These are phyloP conservation scores for Oleoguttula mirabilis DNA, from an alignment of 495 filamentous ascomycete genomes.

Conservation along the genomic window DNA sequence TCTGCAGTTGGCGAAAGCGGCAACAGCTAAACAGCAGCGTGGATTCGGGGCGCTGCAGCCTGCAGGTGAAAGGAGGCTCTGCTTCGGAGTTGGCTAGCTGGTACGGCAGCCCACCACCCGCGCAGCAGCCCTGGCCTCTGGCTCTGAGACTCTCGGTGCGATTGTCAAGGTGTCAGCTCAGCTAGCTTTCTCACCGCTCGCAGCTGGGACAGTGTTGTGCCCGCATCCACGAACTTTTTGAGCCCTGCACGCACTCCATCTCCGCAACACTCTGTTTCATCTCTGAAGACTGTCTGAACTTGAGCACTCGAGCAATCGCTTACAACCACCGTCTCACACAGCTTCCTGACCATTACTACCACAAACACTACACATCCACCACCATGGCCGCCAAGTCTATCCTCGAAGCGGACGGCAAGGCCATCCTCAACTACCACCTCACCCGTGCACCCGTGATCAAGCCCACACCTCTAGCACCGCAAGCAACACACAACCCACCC, in stretches of 20 bases:
- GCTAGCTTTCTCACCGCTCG: slow-evolving; percentile 9
- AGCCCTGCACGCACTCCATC: background rate
- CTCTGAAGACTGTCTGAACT: background rate
- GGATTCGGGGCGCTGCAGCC: too few species aligned
- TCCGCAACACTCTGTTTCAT: background rate
- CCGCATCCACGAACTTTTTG: background rate
- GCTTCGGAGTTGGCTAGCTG: too few species aligned
- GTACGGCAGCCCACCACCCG: too few species aligned
- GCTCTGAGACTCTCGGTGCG: too few species aligned
- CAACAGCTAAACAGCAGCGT: too few species aligned
- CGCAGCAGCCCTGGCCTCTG: too few species aligned
- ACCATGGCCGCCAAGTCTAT: slow-evolving; percentile 97
- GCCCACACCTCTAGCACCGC: slow-evolving; percentile 79
- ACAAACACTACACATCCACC: slow-evolving; percentile 22
- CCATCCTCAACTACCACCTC: slow-evolving; percentile 99
- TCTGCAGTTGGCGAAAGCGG: too few species aligned
- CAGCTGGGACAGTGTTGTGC: too few species aligned
- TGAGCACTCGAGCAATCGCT: slow-evolving; percentile 2
- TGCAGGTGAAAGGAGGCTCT: too few species aligned
- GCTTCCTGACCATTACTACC: background rate
- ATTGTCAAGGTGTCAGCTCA: too few species aligned
- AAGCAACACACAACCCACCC: slow-evolving; percentile 81
- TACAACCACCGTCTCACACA: slow-evolving; percentile 3
- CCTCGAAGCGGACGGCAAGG: slow-evolving; percentile 98
- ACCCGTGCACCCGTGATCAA: slow-evolving; percentile 96